Evolutionary conservation across 257 asterid genomes (phyloP).

Genomic region (Jacaranda mimosifolia): DNA sequence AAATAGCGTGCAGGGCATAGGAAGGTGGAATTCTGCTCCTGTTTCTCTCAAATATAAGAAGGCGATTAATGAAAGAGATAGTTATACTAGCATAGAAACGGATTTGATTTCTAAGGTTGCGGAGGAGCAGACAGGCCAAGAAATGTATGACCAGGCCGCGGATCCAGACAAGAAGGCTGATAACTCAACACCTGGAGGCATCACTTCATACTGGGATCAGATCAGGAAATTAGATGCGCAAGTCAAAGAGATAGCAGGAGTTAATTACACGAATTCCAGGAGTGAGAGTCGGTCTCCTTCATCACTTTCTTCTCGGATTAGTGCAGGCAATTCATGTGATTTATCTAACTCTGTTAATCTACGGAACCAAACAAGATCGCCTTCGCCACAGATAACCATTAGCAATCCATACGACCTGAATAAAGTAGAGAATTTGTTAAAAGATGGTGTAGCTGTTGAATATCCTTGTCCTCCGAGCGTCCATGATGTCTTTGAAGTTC

Average conservation of each 20-base stretch:
- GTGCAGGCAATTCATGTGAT: slow-evolving; percentile 37
- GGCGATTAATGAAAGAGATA: slow-evolving; percentile 41
- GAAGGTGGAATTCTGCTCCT: slow-evolving; percentile 66
- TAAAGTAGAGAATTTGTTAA: slow-evolving; percentile 27
- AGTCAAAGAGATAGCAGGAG: slow-evolving; percentile 70
- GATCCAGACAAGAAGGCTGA: slow-evolving; percentile 52
- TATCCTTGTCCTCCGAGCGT: slow-evolving; percentile 48
- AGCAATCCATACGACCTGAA: slow-evolving; percentile 4
- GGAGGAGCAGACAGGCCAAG: slow-evolving; percentile 45
- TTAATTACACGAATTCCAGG: slow-evolving; percentile 34
- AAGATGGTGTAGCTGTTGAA: slow-evolving; percentile 37
- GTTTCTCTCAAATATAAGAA: slow-evolving; percentile 42
- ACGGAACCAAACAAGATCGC: not conserved
- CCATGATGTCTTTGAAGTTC: slow-evolving; percentile 84
- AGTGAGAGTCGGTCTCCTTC: slow-evolving; percentile 51
- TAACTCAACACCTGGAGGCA: slow-evolving; percentile 38
- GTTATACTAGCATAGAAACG: slow-evolving; percentile 33
- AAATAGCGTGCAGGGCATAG: slow-evolving; percentile 32
- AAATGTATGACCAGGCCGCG: slow-evolving; percentile 33
- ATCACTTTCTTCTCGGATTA: slow-evolving; percentile 37
- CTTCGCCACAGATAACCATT: no score
- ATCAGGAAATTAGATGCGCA: slow-evolving; percentile 57
- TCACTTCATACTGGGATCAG: slow-evolving; percentile 63
- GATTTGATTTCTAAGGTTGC: slow-evolving; percentile 36
- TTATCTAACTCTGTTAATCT: slow-evolving; percentile 19